phyloP scores from a whole-genome alignment of 495 filamentous ascomycete species.

The Penicillium cosmopolitanum region DNA sequence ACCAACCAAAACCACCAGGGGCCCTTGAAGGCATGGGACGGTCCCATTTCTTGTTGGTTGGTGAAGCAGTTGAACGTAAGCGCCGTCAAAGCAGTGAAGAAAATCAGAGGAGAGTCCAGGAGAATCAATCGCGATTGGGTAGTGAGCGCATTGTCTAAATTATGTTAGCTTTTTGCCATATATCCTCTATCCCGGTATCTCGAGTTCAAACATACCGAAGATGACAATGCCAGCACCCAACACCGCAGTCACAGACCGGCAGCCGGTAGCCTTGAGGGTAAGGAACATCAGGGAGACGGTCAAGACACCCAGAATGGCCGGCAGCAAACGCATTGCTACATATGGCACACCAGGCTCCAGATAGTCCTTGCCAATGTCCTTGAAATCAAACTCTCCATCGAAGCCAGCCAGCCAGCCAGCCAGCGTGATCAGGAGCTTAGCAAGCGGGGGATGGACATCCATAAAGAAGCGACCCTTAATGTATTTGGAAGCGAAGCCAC shows the following conservation, averaged over 20 bases:
- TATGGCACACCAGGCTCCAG: slow-evolving; percentile 93
- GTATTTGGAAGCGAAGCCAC: slow-evolving; percentile 96
- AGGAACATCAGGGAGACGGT: slow-evolving; percentile 91
- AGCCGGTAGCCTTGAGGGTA: slow-evolving; percentile 88
- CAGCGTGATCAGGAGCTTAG: slow-evolving; percentile 92
- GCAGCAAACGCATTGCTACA: slow-evolving; percentile 94
- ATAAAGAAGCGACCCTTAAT: slow-evolving; percentile 99
- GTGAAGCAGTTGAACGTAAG: slow-evolving; percentile 90
- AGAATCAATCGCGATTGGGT: slow-evolving; percentile 95
- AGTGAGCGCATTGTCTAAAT: slow-evolving; percentile 85
- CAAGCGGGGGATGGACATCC: slow-evolving; percentile 98
- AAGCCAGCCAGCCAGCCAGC: slow-evolving; percentile 96
- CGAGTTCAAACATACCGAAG: slow-evolving; percentile 65
- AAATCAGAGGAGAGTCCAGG: slow-evolving; percentile 91
- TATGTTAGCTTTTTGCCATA: slow-evolving; percentile 16
- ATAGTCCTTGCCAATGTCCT: slow-evolving; percentile 99
- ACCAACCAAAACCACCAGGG: slow-evolving; percentile 98
- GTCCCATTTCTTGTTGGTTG: slow-evolving; percentile 95
- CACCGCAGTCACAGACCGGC: slow-evolving; percentile 78
- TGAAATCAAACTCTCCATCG: slow-evolving; percentile 95
- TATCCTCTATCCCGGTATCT: neutral
- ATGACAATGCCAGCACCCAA: slow-evolving; percentile 85
- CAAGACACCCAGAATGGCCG: slow-evolving; percentile 83
- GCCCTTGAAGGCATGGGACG: slow-evolving; percentile 78
- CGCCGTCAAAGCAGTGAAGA: slow-evolving; percentile 90